Percentiles rank a stretch among this genome's conserved stretches.
These are phyloP conservation scores for Rubia tinctorum DNA, from an alignment of 305 asterid species.

Conservation along the genomic window DNA sequence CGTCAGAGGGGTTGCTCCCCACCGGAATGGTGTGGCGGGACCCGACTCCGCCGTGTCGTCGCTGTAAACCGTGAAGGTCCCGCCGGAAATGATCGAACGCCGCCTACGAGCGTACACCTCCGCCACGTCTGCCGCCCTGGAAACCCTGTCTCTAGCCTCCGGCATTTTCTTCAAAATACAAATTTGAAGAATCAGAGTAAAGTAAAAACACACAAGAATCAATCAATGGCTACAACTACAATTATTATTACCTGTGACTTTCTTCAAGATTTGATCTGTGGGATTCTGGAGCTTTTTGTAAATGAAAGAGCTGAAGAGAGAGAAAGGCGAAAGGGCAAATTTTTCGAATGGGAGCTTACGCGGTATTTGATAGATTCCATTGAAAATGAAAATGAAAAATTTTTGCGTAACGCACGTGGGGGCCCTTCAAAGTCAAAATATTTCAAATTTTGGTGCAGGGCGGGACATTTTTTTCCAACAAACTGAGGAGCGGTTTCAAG, in stretches of 20 bases:
- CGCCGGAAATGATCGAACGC: conserved; percentile 16
- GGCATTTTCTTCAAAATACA: conserved; percentile 39
- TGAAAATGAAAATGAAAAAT: conserved; percentile 7
- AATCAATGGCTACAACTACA: neutral
- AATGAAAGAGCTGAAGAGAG: conserved; percentile 18
- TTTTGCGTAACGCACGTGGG: conserved; percentile 10
- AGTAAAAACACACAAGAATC: neutral
- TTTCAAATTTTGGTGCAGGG: neutral
- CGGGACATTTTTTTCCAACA: neutral
- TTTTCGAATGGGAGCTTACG: conserved; percentile 46
- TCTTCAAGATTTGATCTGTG: neutral
- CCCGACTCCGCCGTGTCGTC: conserved; percentile 33
- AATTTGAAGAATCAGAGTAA: neutral
- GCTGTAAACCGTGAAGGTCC: conserved; percentile 17
- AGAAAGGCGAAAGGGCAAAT: conserved; percentile 39
- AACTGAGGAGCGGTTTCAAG: neutral
- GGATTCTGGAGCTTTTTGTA: neutral
- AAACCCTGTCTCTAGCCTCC: conserved; percentile 49
- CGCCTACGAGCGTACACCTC: conserved; percentile 29
- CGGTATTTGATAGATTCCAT: conserved; percentile 30
- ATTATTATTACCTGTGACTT: neutral
- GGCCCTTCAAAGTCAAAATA: conserved; percentile 2
- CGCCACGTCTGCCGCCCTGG: conserved; percentile 32
- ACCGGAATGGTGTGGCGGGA: conserved; percentile 38
- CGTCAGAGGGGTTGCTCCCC: conserved; percentile 42